Percentiles rank a stretch among this genome's conserved stretches.
Evolutionary conservation across 192 early-diverging fungal genomes (phyloP).

Genomic region (Linnemannia exigua): DNA sequence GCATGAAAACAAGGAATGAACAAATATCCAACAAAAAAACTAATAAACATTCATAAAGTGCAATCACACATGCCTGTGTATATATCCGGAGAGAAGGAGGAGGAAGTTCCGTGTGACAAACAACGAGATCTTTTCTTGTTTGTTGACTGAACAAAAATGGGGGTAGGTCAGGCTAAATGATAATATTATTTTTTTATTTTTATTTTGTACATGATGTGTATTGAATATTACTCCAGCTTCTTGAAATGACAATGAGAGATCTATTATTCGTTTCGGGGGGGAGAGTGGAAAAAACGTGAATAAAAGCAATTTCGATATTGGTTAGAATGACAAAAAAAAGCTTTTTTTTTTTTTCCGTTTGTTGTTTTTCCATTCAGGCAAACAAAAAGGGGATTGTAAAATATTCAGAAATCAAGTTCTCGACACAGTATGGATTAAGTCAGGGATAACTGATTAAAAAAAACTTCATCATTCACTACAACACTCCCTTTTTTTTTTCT

Average conservation of each 20-base stretch:
- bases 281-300: neutral
- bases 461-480: slow-evolving; percentile 23
- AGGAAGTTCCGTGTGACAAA: neutral
- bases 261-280: neutral
- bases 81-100: neutral
- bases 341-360: neutral
- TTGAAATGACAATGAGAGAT: too few relatives aligned
- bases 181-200: neutral
- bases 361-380: neutral
- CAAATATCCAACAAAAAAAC: neutral
- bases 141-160: too few relatives aligned
- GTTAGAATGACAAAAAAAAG: neutral
- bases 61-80: too few relatives aligned
- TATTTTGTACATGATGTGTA: neutral
- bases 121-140: too few relatives aligned
- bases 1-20: slow-evolving; percentile 14
- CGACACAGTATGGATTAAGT: slow-evolving; percentile 34
- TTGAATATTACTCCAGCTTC: too few relatives aligned
- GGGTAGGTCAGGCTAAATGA: too few relatives aligned
- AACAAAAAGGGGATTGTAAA: neutral
- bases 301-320: neutral
- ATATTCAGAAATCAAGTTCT: slow-evolving; percentile 37
- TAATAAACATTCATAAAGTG: neutral
- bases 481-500: neutral
- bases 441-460: slow-evolving; percentile 41